Evolutionary conservation across 345 rosid genomes (phyloP).

Genomic region (Microthlaspi erraticum): DNA sequence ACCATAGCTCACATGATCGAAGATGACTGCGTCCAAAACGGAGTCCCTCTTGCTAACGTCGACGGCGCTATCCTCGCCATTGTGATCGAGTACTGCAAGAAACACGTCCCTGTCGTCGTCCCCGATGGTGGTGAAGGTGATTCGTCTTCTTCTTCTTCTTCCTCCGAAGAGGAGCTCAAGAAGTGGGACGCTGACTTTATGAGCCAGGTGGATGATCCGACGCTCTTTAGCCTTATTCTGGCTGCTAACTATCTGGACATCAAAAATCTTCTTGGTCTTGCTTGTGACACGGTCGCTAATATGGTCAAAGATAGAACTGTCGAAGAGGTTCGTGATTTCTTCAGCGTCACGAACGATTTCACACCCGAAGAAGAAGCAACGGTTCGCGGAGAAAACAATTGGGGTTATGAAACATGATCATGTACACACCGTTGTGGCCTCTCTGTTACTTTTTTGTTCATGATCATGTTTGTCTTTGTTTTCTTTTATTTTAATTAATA

Average conservation of each 20-base stretch:
- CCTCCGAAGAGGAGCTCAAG: constrained; percentile 3
- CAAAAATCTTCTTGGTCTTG: background rate
- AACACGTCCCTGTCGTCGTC: background rate
- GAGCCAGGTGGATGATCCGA: background rate
- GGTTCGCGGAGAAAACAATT: background rate
- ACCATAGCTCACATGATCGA: background rate
- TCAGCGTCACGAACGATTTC: background rate
- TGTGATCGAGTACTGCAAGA: constrained; percentile 26
- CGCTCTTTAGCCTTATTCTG: background rate
- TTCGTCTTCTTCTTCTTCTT: background rate
- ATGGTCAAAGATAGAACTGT: background rate
- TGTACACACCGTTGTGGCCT: background rate
- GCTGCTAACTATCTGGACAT: background rate
- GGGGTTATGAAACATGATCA: constrained; percentile 1
- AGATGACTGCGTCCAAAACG: background rate
- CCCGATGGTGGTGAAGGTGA: background rate
- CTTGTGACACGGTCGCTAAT: background rate
- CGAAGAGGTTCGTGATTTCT: background rate
- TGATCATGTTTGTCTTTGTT: background rate
- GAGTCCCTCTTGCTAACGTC: background rate
- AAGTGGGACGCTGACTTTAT: background rate
- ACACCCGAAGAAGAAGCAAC: background rate
- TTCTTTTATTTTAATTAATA: too few species aligned
- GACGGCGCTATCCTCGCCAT: background rate
- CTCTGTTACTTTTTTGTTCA: background rate